phyloP scores from a whole-genome alignment of 805 yeast species.

The Candida silvicultrix region DNA sequence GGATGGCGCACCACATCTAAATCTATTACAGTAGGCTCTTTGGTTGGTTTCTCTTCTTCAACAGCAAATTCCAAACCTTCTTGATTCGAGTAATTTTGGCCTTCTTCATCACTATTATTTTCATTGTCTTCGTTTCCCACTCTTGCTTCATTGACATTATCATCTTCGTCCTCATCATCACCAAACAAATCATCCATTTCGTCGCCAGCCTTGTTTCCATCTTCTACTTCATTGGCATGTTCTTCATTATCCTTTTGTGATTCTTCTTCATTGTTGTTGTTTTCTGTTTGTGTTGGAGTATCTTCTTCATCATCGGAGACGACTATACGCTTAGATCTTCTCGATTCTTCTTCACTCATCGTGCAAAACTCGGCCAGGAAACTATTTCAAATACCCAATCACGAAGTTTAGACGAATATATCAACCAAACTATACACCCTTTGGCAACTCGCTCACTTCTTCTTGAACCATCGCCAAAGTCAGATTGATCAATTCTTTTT shows the following conservation, averaged over 20 bases:
- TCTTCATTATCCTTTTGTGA: slow-evolving; percentile 1
- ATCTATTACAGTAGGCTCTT: slow-evolving; percentile 31
- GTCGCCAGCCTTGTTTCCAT: slow-evolving; percentile 22
- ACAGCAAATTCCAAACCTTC: slow-evolving; percentile 26
- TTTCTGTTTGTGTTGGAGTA: slow-evolving; percentile 1
- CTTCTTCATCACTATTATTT: slow-evolving; percentile 25
- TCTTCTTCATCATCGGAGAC: neutral
- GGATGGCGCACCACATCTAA: slow-evolving; percentile 41
- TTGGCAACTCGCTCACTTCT: too few relatives aligned
- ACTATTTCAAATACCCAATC: too few relatives aligned
- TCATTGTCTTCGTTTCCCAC: slow-evolving; percentile 29
- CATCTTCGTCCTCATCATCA: slow-evolving; percentile 20
- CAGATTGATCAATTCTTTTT: too few relatives aligned
- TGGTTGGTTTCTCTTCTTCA: slow-evolving; percentile 7
- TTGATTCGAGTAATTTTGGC: slow-evolving; percentile 25
- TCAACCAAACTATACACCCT: too few relatives aligned
- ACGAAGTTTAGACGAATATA: too few relatives aligned
- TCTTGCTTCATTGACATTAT: slow-evolving; percentile 7
- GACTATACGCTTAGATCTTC: slow-evolving; percentile 1
- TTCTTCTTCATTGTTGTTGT: slow-evolving; percentile 1
- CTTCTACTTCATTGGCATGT: slow-evolving; percentile 7
- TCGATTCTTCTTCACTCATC: neutral
- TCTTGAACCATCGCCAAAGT: neutral
- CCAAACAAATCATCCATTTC: slow-evolving; percentile 35
- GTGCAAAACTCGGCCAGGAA: too few relatives aligned